Evolutionary conservation across 345 rosid genomes (phyloP).

Genomic region (Camelina sativa): DNA sequence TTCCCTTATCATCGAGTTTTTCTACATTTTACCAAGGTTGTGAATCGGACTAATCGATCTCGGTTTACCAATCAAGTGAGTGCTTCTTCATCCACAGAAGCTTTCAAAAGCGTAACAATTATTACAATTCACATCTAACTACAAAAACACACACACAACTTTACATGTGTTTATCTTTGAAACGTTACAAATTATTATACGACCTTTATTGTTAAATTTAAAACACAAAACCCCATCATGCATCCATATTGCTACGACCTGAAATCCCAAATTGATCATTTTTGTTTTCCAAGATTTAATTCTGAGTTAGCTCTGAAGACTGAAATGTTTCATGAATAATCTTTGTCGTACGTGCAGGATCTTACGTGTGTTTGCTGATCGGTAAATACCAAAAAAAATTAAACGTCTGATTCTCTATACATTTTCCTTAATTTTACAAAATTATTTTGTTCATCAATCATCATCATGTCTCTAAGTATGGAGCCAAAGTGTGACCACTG

Average conservation of each 20-base stretch:
- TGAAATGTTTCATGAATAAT: conserved; percentile 12
- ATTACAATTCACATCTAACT: too few relatives aligned
- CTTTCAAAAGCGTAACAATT: neutral
- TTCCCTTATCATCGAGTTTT: conserved; percentile 24
- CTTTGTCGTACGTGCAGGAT: conserved; percentile 25
- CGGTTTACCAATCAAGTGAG: conserved; percentile 29
- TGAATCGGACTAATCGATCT: conserved; percentile 34
- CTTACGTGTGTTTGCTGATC: neutral
- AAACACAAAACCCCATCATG: conserved; percentile 11
- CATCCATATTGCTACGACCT: conserved; percentile 13
- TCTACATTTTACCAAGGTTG: conserved; percentile 37
- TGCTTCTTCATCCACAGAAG: neutral
- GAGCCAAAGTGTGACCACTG: conserved; percentile 71
- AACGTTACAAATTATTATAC: neutral
- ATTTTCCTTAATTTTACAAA: neutral
- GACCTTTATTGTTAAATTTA: neutral
- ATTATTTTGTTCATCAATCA: conserved; percentile 1
- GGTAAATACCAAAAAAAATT: neutral
- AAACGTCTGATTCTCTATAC: neutral
- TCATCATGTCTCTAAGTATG: conserved; percentile 9
- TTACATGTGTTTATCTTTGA: neutral
- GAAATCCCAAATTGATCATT: neutral
- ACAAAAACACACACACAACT: too few relatives aligned
- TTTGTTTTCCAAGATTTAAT: conserved; percentile 11
- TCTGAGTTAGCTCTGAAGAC: neutral